These are phyloP conservation scores for Blastomyces percursus DNA, from an alignment of 2,329 filamentous ascomycete species.

Conservation along the genomic window DNA sequence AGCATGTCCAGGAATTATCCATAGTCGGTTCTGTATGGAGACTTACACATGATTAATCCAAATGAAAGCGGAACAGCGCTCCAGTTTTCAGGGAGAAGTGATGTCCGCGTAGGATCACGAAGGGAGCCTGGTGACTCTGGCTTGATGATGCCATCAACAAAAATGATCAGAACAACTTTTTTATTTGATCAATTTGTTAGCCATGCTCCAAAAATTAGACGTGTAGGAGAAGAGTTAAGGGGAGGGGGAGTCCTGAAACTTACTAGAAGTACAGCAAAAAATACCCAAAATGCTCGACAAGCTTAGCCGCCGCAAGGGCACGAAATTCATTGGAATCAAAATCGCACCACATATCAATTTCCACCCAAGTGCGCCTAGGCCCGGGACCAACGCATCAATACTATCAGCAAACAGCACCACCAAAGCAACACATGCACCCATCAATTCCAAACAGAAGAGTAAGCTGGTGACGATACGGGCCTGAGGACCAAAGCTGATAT, in stretches of 20 bases:
- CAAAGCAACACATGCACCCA: slow-evolving; percentile 80
- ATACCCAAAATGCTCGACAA: slow-evolving; percentile 93
- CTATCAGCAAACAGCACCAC: slow-evolving; percentile 92
- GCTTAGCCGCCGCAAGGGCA: slow-evolving; percentile 72
- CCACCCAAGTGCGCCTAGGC: slow-evolving; percentile 59
- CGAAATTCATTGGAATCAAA: slow-evolving; percentile 70
- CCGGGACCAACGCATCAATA: slow-evolving; percentile 65
- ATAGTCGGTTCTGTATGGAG: slow-evolving; percentile 6
- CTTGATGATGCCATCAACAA: slow-evolving; percentile 80
- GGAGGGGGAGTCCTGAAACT: slow-evolving; percentile 31
- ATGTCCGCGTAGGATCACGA: slow-evolving; percentile 64
- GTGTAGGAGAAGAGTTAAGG: not conserved
- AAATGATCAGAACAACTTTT: slow-evolving; percentile 69
- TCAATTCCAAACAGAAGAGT: slow-evolving; percentile 75
- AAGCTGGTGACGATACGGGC: slow-evolving; percentile 74
- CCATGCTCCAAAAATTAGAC: not conserved
- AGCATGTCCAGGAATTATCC: not conserved
- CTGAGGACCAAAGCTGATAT: slow-evolving; percentile 72
- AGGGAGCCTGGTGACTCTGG: slow-evolving; percentile 69
- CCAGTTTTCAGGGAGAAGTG: slow-evolving; percentile 79
- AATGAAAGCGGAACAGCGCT: slow-evolving; percentile 75
- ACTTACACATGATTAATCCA: slow-evolving; percentile 68
- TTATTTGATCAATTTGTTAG: slow-evolving; percentile 6
- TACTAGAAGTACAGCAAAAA: slow-evolving; percentile 75
- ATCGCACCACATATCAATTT: slow-evolving; percentile 73